Evolutionary conservation across 495 filamentous ascomycete species (phyloP), one percentile per base, ranked within the genome.

Genomic region (Aspergillus nanangensis): DNA sequence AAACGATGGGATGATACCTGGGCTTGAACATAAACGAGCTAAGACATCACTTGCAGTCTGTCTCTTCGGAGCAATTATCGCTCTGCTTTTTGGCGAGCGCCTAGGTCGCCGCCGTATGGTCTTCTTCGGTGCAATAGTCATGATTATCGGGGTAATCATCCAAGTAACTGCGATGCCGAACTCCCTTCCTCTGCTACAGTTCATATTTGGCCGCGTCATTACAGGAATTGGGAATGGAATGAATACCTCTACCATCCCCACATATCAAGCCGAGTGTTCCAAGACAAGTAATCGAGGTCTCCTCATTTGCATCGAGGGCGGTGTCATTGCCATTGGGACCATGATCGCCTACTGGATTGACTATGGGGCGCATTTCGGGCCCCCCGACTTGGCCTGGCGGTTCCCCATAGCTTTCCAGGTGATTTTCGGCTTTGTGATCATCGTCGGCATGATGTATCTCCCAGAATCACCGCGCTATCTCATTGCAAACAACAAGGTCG

Each of bases 331-430:
- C 15, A 83, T 87, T 46, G 84, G 86, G 79, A 60, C 58, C 36
- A 55, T 83, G 36, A 82, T 88, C 33, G 82, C 83, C 8, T 88
- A 88, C 62, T 90, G 86, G 86, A 76, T 90, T 44, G 83, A 88
- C 53, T 89, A 81, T 51, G 84, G 84, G 3, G 74, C 79, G 10
- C 75, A 74, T 5, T 88, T 80, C 49, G 47, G 47, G 13, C 36
- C 48, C 7, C 44, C 35, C 5, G 48, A 51, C 15, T 10, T 53
- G 14, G 47, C 41, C 10, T 84, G 81, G 81, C 64, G 72, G 11
- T 73, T 88, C 59, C 83, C 84, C 1, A 86, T 87, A 46, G 81
- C 83, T 5, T 86, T 88, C 72, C 85, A 88, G 67, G 67, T 82
- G 31, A 38, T 84, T 34, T 87, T 87, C 47, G 81, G 76, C 9